Base-by-base conservation (phyloP, 2,329 filamentous ascomycete species). In the Chrysoporthe cubensis region DNA sequence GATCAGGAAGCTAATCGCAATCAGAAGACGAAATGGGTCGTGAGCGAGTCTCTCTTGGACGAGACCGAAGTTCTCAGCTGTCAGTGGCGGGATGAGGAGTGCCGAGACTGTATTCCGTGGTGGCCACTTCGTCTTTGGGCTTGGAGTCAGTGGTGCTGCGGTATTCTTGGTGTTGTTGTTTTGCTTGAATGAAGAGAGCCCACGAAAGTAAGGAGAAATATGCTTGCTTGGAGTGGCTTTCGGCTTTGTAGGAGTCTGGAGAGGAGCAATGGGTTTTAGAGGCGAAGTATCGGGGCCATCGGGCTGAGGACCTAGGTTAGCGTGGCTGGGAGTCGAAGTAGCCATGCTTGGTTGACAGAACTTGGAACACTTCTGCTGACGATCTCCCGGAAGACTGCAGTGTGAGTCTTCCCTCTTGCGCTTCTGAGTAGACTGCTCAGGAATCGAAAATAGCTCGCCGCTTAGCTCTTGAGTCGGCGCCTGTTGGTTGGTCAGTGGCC, bases 1-100 rank as follows among this genome's bases (percentile, higher is more conserved):
- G 77, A 95, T 95, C 42, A 97, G 87, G 73, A 97, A 94, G 0
- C 92, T 93, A 5, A 94, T 90, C 14, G 91, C 93, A 42, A 97
- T 83, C 1, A 97, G 85, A 1, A 97, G 86, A 71, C 89, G 90
- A 77, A 96, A 97, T 0, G 94, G 91, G 66, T 93, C 85, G 62
- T 86, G 78, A 1, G 89, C 88, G 18, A 97, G 86, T 71, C 90
- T 86, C 76, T 97, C 94, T 76, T 97, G 94, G 48, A 97, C 88
- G 1, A 97, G 84, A 0, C 94, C 94, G 75, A 97, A 97, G 6
- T 75, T 77, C 0, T 83, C 75, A 0, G 86, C 82, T 8, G 85
- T 83, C 44, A 94, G 86, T 0, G 89, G 85, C 0, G 93, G 91
- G 71, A 95, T 92, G 2, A 87, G 86, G 14, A 90, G 81, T 34